Percentiles rank a stretch among this genome's conserved stretches.
These are phyloP conservation scores for Aureobasidium sp. DNA, from an alignment of 2,329 filamentous ascomycete genomes.

Conservation along the genomic window DNA sequence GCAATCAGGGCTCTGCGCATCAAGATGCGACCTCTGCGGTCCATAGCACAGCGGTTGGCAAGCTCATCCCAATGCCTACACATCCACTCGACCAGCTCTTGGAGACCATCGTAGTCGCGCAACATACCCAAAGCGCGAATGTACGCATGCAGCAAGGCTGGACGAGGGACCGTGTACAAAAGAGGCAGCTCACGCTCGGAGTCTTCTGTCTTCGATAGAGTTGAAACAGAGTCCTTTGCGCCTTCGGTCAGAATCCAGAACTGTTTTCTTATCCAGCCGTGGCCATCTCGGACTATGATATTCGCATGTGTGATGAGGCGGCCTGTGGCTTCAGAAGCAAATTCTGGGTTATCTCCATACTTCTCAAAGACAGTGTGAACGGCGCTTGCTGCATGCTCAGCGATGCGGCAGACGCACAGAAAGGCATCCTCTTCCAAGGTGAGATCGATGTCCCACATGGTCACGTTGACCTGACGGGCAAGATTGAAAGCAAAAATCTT, in stretches of 20 bases:
- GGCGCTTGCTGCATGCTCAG: slow-evolving; percentile 25
- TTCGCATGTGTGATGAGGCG: neutral
- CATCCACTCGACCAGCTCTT: slow-evolving; percentile 52
- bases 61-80: slow-evolving; percentile 38
- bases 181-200: slow-evolving; percentile 17
- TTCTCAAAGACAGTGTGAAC: slow-evolving; percentile 12
- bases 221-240: neutral
- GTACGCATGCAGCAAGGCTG: slow-evolving; percentile 48
- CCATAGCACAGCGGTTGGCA: slow-evolving; percentile 18
- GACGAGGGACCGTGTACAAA: slow-evolving; percentile 38
- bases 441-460: slow-evolving; percentile 25
- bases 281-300: neutral
- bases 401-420: slow-evolving; percentile 26
- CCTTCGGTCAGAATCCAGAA: slow-evolving; percentile 15
- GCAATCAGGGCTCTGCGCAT: slow-evolving; percentile 33
- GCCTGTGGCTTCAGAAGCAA: neutral
- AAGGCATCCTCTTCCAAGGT: slow-evolving; percentile 27
- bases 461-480: slow-evolving; percentile 22
- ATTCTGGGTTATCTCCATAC: neutral
- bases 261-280: neutral
- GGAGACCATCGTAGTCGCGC: slow-evolving; percentile 52
- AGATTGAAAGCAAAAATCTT: slow-evolving; percentile 20
- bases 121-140: slow-evolving; percentile 55
- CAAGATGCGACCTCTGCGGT: slow-evolving; percentile 25
- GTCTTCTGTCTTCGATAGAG: neutral